Evolutionary conservation across 805 yeast species (phyloP).

Genomic region (Hanseniaspora occidentalis): DNA sequence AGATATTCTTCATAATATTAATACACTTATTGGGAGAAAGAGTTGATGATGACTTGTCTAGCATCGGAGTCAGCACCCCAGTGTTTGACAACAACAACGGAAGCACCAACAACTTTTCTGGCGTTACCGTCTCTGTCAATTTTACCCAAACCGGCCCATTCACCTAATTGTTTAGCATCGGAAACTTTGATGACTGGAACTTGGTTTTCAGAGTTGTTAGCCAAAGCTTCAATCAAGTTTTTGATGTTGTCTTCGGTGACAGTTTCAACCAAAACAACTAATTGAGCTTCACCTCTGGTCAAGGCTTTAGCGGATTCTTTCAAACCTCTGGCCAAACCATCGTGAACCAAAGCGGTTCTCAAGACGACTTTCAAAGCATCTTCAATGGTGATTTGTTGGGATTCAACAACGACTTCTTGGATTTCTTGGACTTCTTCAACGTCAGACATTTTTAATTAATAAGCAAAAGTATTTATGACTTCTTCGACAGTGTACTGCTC

Average conservation of each 20-base stretch:
- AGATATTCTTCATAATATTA: not conserved
- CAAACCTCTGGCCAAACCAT: slow-evolving; percentile 99
- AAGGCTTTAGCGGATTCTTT: slow-evolving; percentile 99
- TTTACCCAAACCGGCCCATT: slow-evolving; percentile 99
- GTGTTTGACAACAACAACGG: slow-evolving; percentile 98
- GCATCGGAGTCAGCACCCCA: slow-evolving; percentile 99
- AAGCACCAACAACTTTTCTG: slow-evolving; percentile 99
- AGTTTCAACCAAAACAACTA: slow-evolving; percentile 94
- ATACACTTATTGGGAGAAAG: slow-evolving; percentile 66
- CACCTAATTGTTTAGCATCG: slow-evolving; percentile 99
- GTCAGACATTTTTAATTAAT: slow-evolving; percentile 62
- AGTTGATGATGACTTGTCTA: slow-evolving; percentile 61
- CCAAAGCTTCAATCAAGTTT: slow-evolving; percentile 97
- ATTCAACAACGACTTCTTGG: slow-evolving; percentile 66
- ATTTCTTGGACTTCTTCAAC: slow-evolving; percentile 78
- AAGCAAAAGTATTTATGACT: slow-evolving; percentile 44
- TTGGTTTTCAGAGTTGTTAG: slow-evolving; percentile 94
- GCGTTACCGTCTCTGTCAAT: slow-evolving; percentile 99
- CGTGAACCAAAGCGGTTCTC: slow-evolving; percentile 95
- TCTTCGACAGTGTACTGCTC: slow-evolving; percentile 66
- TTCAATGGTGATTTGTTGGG: slow-evolving; percentile 89
- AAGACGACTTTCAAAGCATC: slow-evolving; percentile 97
- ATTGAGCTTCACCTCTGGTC: slow-evolving; percentile 93
- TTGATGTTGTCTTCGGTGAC: slow-evolving; percentile 96
- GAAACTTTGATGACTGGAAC: slow-evolving; percentile 98